Conservation (phyloP, 768 basidiomycete species). For the Phaeotremella skinneri region DNA sequence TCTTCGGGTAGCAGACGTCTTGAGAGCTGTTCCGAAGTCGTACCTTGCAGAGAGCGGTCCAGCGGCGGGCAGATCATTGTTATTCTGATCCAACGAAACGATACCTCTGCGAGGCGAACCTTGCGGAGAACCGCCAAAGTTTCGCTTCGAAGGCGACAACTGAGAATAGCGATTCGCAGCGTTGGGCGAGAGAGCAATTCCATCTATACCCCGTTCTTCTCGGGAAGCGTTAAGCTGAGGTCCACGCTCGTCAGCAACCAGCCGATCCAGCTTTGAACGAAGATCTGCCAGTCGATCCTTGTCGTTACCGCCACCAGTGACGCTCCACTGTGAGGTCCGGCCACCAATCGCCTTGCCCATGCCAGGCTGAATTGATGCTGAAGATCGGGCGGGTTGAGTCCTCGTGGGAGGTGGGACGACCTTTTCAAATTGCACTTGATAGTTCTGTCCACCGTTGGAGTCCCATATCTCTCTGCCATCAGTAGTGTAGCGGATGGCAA, state of each 20-base stretch:
- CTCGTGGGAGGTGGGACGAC: constrained; percentile 13
- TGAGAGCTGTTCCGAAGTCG: constrained; percentile 52
- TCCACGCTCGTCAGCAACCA: constrained; percentile 54
- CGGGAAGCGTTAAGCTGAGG: constrained; percentile 29
- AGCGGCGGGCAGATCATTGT: constrained; percentile 31
- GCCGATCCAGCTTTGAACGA: constrained; percentile 65
- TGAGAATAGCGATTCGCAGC: constrained; percentile 3
- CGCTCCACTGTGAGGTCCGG: constrained; percentile 47
- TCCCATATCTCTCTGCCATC: constrained; percentile 85
- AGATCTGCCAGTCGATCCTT: constrained; percentile 62
- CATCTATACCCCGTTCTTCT: too few species aligned
- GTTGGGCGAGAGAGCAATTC: constrained; percentile 16
- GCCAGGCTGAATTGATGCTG: constrained; percentile 34
- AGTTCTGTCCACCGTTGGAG: constrained; percentile 77
- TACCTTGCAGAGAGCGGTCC: constrained; percentile 48
- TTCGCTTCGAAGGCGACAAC: constrained; percentile 4
- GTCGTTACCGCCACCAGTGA: constrained; percentile 53
- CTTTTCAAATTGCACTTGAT: constrained; percentile 66
- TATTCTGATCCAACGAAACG: constrained; percentile 10
- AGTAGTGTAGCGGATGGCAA: constrained; percentile 67
- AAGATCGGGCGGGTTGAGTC: constrained; percentile 12
- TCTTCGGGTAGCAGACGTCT: constrained; percentile 25
- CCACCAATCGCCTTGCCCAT: constrained; percentile 48
- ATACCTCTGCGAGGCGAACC: constrained; percentile 25
- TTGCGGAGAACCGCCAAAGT: constrained; percentile 23